phyloP scores from a whole-genome alignment of 352 stramenopile genomes.

The Phytophthora sp. region DNA sequence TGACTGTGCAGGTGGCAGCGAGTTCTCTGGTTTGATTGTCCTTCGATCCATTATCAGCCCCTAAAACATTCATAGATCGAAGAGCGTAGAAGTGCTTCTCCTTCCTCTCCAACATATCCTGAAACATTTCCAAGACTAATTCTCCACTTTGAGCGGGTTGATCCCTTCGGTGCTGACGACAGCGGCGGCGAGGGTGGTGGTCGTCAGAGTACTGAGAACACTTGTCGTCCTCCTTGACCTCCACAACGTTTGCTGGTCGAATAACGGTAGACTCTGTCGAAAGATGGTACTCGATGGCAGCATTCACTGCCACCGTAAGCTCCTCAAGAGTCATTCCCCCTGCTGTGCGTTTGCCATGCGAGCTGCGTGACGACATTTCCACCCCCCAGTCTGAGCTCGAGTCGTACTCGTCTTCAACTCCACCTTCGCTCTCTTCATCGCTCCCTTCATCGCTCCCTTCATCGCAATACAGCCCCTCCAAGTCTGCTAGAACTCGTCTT shows the following conservation, averaged over 20 bases:
- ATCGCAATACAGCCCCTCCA: constrained; percentile 57
- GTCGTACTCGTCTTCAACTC: constrained; percentile 12
- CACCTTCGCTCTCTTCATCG: constrained; percentile 23
- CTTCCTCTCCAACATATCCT: constrained; percentile 36
- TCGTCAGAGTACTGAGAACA: not conserved
- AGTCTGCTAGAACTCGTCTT: constrained; percentile 49
- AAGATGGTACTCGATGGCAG: constrained; percentile 58
- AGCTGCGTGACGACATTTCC: constrained; percentile 1
- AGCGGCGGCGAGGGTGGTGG: not conserved
- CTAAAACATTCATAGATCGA: not conserved
- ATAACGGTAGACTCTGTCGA: constrained; percentile 1
- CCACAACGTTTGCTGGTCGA: not conserved
- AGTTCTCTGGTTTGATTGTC: not conserved
- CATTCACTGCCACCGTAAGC: constrained; percentile 58
- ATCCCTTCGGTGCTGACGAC: not conserved
- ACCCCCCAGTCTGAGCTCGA: constrained; percentile 20
- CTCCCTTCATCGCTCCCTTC: constrained; percentile 22
- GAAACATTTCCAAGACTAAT: constrained; percentile 23
- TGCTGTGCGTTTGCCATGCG: constrained; percentile 1
- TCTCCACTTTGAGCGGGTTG: not conserved
- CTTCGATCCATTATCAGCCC: not conserved
- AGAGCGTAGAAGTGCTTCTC: constrained; percentile 31
- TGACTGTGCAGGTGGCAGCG: not conserved
- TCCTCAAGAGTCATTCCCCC: constrained; percentile 53
- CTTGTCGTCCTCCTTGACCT: not conserved